These are phyloP conservation scores for Geopyxis carbonaria DNA, from an alignment of 495 filamentous ascomycete genomes.

Conservation along the genomic window DNA sequence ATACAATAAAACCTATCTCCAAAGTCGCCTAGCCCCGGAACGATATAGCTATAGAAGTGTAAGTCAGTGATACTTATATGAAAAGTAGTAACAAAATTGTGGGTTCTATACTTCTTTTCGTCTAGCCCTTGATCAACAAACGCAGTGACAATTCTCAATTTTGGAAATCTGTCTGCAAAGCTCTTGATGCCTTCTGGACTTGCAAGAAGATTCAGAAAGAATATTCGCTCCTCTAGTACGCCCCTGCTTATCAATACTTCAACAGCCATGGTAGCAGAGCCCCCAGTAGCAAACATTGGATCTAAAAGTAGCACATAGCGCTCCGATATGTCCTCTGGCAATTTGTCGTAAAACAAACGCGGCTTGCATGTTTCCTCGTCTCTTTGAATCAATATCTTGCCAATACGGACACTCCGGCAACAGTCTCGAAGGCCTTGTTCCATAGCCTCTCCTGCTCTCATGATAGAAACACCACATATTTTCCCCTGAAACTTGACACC, in stretches of 20 bases:
- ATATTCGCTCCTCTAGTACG: slow-evolving; percentile 83
- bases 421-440: slow-evolving; percentile 93
- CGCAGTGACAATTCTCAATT: slow-evolving; percentile 81
- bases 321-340: slow-evolving; percentile 80
- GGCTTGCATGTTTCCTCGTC: slow-evolving; percentile 90
- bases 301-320: slow-evolving; percentile 92
- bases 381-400: slow-evolving; percentile 93
- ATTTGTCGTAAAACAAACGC: slow-evolving; percentile 89
- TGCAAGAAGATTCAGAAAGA: slow-evolving; percentile 91
- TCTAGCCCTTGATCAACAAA: slow-evolving; percentile 91
- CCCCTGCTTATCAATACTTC: slow-evolving; percentile 76
- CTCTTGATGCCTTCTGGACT: slow-evolving; percentile 80
- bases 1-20: slow-evolving; percentile 93
- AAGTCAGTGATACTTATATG: slow-evolving; percentile 5
- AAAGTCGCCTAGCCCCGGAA: slow-evolving; percentile 90
- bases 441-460: slow-evolving; percentile 97
- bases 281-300: slow-evolving; percentile 98
- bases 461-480: slow-evolving; percentile 95
- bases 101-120: slow-evolving; percentile 69
- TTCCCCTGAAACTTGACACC: slow-evolving; percentile 93
- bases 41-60: slow-evolving; percentile 57
- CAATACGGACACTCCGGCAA: slow-evolving; percentile 88
- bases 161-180: slow-evolving; percentile 85
- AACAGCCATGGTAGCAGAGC: slow-evolving; percentile 90
- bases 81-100: slow-evolving; percentile 1